Evolutionary conservation across 2,329 filamentous ascomycete genomes (phyloP), one percentile per base, ranked within the genome.

Genomic region (Coniochaeta sp.): DNA sequence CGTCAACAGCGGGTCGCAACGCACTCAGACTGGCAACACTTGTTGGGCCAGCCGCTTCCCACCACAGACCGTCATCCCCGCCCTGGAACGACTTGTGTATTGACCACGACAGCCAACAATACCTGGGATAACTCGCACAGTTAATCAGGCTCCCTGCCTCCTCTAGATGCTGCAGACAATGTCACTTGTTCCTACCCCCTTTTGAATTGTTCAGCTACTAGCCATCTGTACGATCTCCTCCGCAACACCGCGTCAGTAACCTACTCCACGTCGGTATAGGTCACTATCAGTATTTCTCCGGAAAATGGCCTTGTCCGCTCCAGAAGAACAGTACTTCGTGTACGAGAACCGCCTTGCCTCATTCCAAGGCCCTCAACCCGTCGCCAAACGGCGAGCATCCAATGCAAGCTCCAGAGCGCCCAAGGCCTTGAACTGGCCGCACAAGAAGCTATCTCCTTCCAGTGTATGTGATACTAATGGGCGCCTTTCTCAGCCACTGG

Each of bases 291-390:
- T 57, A n/a, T 16, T 26, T 34, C 16, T 40, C 12, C 50, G 28
- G n/a, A 26, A 31, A 6, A 65, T 64, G 63, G 62, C 64, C 6
- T 58, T 65, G 61, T 54, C 60, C n/a, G 58, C 59, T 7, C 9
- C 60, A 12, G 62, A 65, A 26, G 64, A 67, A 12, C 40, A 59
- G 17, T 67, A 64, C 34, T 67, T 68, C 26, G 58, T 89, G 17
- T 87, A 87, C 65, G 86, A 91, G 65, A 88, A 87, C 67, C 90
- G 95, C 56, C 76, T 97, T 38, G 87, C 86, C 34, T 93, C 91
- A 12, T 99, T 98, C 73, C 82, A 89, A 58, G 79, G 79, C 59
- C 74, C 84, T 2, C 82, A 89, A 59, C 81, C 83, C 14, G 76
- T 82, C 40, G 76, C 81, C 44, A 91, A 91, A 73, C 86, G 90